Conservation (phyloP, 148 eudicot genomes). For the Dianthus caryophyllus region DNA sequence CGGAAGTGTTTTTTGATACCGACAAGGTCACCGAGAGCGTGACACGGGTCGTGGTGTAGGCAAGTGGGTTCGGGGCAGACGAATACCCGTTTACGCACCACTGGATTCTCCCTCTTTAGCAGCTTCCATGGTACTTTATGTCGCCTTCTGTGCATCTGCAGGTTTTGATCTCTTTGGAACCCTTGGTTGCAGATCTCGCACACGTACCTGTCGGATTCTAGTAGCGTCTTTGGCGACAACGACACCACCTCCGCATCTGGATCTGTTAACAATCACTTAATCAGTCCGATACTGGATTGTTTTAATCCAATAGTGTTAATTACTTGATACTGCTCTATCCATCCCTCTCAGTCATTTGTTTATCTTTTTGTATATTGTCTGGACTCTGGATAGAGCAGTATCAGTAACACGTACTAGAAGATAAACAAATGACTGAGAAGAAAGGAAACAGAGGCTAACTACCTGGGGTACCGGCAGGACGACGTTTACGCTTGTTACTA, state of each 20-base stretch:
- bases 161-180: constrained; percentile 86
- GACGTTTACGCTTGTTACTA: constrained; percentile 56
- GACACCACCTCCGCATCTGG: constrained; percentile 96
- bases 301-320: too few relatives aligned
- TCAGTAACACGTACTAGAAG: too few relatives aligned
- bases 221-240: constrained; percentile 66
- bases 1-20: constrained; percentile 91
- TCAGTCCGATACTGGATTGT: too few relatives aligned
- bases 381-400: too few relatives aligned
- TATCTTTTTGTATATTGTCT: too few relatives aligned
- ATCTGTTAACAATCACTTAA: too few relatives aligned
- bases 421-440: too few relatives aligned
- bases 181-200: constrained; percentile 98
- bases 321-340: too few relatives aligned
- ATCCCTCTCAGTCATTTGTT: too few relatives aligned
- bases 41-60: constrained; percentile 84
- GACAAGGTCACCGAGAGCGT: constrained; percentile 85
- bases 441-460: too few relatives aligned
- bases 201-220: constrained; percentile 80
- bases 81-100: constrained; percentile 58
- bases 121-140: constrained; percentile 97
- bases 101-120: constrained; percentile 64
- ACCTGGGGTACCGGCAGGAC: constrained; percentile 98
- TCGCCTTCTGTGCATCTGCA: constrained; percentile 84
- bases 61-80: constrained; percentile 92